Percentiles rank a stretch among this genome's conserved stretches.
phyloP scores from a whole-genome alignment of 495 filamentous ascomycete genomes.

The Parathielavia hyrcaniae region DNA sequence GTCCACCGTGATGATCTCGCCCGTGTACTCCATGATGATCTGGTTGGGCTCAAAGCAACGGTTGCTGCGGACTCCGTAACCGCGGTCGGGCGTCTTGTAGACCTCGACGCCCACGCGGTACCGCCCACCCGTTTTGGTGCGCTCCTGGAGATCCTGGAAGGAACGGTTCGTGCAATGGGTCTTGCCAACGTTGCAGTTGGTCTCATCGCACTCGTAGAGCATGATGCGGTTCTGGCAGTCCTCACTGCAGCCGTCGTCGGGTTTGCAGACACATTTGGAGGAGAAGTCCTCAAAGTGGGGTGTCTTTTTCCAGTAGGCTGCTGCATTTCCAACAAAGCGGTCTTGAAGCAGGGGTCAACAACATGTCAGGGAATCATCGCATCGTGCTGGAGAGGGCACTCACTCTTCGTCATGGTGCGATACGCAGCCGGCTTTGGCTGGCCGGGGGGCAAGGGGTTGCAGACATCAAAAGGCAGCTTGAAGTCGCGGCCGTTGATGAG shows the following conservation, averaged over 20 bases:
- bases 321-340: conserved; percentile 85
- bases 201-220: conserved; percentile 92
- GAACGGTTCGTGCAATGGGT: conserved; percentile 75
- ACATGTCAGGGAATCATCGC: neutral
- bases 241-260: conserved; percentile 76
- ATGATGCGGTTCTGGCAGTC: conserved; percentile 90
- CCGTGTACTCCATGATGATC: conserved; percentile 96
- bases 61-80: conserved; percentile 86
- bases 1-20: conserved; percentile 90
- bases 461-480: conserved; percentile 82
- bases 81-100: conserved; percentile 79
- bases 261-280: conserved; percentile 69
- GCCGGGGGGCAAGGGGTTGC: conserved; percentile 73
- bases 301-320: conserved; percentile 74
- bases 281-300: conserved; percentile 65
- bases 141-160: conserved; percentile 71
- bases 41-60: conserved; percentile 81
- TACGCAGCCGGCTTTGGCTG: conserved; percentile 89
- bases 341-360: conserved; percentile 46
- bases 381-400: neutral
- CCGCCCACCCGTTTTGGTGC: conserved; percentile 69
- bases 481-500: conserved; percentile 68
- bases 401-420: conserved; percentile 84
- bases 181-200: conserved; percentile 71
- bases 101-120: conserved; percentile 93